Evolutionary conservation across 2,329 filamentous ascomycete genomes (phyloP).

Genomic region (Trichoderma simmonsii): DNA sequence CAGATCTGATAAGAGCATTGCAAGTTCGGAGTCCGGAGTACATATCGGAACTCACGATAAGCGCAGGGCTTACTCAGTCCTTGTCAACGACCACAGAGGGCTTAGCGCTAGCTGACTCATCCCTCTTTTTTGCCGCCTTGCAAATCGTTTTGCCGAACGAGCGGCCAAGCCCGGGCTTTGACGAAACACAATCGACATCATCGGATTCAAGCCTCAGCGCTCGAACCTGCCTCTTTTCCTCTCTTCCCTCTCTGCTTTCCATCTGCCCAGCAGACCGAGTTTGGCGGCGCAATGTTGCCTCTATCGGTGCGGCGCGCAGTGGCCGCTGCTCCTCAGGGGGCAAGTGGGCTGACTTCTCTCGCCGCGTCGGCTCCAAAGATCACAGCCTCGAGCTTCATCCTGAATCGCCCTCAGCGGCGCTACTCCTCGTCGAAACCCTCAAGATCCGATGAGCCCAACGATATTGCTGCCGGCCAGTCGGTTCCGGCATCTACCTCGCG

Average conservation of each 20-base stretch:
- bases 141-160: slow-evolving; percentile 35
- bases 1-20: slow-evolving; percentile 1
- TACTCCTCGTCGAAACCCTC: slow-evolving; percentile 63
- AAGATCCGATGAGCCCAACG: slow-evolving; percentile 53
- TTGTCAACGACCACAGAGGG: slow-evolving; percentile 26
- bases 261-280: slow-evolving; percentile 18
- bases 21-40: neutral
- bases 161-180: slow-evolving; percentile 39
- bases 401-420: slow-evolving; percentile 49
- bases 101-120: slow-evolving; percentile 18
- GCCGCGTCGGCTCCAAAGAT: slow-evolving; percentile 41
- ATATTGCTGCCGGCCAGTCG: slow-evolving; percentile 47
- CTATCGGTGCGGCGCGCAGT: slow-evolving; percentile 55
- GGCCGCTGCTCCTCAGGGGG: slow-evolving; percentile 44
- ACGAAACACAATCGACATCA: slow-evolving; percentile 33
- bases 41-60: neutral
- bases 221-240: slow-evolving; percentile 21
- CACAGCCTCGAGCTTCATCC: slow-evolving; percentile 34
- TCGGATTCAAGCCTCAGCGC: slow-evolving; percentile 31
- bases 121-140: slow-evolving; percentile 19
- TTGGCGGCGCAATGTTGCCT: slow-evolving; percentile 48
- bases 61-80: slow-evolving; percentile 9
- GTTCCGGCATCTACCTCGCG: slow-evolving; percentile 48
- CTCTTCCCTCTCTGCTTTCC: slow-evolving; percentile 20
- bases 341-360: slow-evolving; percentile 42